phyloP scores from a whole-genome alignment of 2,329 filamentous ascomycete genomes.

The Chaetoscypha palmicola region DNA sequence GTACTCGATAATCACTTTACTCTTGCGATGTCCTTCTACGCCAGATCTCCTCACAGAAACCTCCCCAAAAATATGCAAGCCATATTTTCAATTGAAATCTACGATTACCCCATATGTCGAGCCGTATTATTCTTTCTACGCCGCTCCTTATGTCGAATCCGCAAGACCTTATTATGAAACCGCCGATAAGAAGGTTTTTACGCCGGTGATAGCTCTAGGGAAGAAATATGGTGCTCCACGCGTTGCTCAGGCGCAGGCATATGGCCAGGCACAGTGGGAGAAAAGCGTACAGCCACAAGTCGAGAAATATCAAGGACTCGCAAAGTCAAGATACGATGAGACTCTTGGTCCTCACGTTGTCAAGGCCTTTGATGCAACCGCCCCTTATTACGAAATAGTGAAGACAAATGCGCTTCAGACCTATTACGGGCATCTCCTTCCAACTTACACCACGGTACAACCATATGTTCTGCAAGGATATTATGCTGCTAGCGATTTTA shows the following conservation, averaged over 20 bases:
- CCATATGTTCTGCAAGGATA: conserved; percentile 71
- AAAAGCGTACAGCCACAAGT: conserved; percentile 70
- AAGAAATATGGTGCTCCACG: conserved; percentile 70
- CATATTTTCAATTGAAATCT: conserved; percentile 64
- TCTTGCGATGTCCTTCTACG: conserved; percentile 74
- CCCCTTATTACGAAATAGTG: conserved; percentile 67
- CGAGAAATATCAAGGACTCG: conserved; percentile 53
- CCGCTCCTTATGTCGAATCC: conserved; percentile 72
- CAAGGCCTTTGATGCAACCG: conserved; percentile 47
- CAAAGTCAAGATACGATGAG: conserved; percentile 60
- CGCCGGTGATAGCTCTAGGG: conserved; percentile 59
- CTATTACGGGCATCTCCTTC: conserved; percentile 66
- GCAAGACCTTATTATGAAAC: conserved; percentile 68
- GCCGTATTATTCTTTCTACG: conserved; percentile 81
- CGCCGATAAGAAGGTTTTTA: conserved; percentile 56
- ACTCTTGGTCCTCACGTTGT: conserved; percentile 68
- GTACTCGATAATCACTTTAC: conserved; percentile 74
- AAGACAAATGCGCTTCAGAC: conserved; percentile 57
- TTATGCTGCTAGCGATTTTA: conserved; percentile 55
- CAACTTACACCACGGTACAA: conserved; percentile 64
- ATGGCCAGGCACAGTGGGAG: conserved; percentile 68
- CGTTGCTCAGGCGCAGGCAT: conserved; percentile 59
- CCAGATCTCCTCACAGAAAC: conserved; percentile 58
- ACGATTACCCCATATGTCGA: conserved; percentile 64
- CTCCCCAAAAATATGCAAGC: conserved; percentile 74